A percentile compares a stretch with the other conserved stretches of the same genome.
These are phyloP conservation scores for Ganoderma boninense DNA, from an alignment of 1,284 basidiomycete genomes.

Conservation along the genomic window DNA sequence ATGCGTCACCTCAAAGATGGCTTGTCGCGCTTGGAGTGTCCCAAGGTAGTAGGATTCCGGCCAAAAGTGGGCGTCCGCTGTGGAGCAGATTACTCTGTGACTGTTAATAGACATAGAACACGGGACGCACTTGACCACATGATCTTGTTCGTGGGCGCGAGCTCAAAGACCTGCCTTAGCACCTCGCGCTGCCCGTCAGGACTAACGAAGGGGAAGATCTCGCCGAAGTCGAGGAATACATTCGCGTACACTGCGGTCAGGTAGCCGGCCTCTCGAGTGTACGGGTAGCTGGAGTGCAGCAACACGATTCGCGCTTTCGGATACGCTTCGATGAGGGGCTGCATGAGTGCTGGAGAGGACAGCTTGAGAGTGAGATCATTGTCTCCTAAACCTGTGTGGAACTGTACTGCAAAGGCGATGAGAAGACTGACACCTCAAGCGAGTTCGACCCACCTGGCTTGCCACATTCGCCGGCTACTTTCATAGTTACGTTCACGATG, in stretches of 20 bases:
- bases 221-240: conserved; percentile 81
- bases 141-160: conserved; percentile 78
- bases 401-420: conserved; percentile 63
- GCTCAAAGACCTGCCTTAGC: conserved; percentile 70
- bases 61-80: conserved; percentile 82
- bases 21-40: conserved; percentile 66
- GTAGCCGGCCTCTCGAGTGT: conserved; percentile 78
- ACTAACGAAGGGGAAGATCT: conserved; percentile 77
- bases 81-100: background rate
- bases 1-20: conserved; percentile 59
- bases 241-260: conserved; percentile 74
- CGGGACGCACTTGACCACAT: conserved; percentile 76
- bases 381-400: conserved; percentile 83
- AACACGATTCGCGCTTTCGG: conserved; percentile 69
- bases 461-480: conserved; percentile 55
- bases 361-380: conserved; percentile 67
- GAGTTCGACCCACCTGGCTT: conserved; percentile 60
- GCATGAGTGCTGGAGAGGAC: conserved; percentile 71
- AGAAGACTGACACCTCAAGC: background rate
- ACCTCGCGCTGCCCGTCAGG: conserved; percentile 65
- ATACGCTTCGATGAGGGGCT: conserved; percentile 70
- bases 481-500: conserved; percentile 63
- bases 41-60: conserved; percentile 80
- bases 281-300: conserved; percentile 79
- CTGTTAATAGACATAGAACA: background rate